phyloP scores from a whole-genome alignment of 768 basidiomycete genomes.

The Phallus indusiatus region DNA sequence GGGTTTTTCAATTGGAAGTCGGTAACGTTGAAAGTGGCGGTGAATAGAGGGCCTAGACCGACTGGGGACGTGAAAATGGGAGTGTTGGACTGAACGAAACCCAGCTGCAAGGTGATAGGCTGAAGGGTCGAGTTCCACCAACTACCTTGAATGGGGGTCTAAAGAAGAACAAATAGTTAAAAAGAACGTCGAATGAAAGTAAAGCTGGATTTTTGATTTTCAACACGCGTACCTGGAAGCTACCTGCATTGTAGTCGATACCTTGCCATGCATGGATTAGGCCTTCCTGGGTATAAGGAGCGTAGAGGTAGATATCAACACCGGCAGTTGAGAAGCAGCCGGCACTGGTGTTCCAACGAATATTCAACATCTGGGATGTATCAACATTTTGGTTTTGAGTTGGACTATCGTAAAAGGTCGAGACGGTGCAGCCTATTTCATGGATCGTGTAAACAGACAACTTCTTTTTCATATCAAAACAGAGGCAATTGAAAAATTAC shows the following conservation, averaged over 20 bases:
- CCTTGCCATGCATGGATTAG: slow-evolving; percentile 50
- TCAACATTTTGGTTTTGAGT: slow-evolving; percentile 36
- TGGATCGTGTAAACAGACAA: neutral
- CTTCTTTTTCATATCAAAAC: neutral
- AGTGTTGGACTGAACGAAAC: slow-evolving; percentile 41
- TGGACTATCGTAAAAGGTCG: slow-evolving; percentile 47
- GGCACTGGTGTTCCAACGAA: slow-evolving; percentile 48
- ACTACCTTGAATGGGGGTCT: slow-evolving; percentile 41
- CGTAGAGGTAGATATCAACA: slow-evolving; percentile 64
- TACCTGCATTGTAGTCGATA: slow-evolving; percentile 39
- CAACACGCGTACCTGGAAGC: slow-evolving; percentile 24
- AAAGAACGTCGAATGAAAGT: too few species aligned
- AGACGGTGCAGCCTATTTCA: slow-evolving; percentile 6
- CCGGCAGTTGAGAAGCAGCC: slow-evolving; percentile 39
- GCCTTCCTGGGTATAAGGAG: slow-evolving; percentile 31
- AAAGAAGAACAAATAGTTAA: neutral
- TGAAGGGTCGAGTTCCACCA: slow-evolving; percentile 60
- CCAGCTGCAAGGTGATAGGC: slow-evolving; percentile 43
- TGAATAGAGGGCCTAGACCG: slow-evolving; percentile 63
- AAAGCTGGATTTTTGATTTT: too few species aligned
- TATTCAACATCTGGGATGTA: slow-evolving; percentile 38
- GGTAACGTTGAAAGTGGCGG: slow-evolving; percentile 47
- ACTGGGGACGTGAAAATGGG: slow-evolving; percentile 42
- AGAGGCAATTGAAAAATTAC: neutral
- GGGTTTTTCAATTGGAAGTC: slow-evolving; percentile 27